Base-by-base conservation (phyloP, 176 grass and related monocot species). In the Phyllostachys edulis region DNA sequence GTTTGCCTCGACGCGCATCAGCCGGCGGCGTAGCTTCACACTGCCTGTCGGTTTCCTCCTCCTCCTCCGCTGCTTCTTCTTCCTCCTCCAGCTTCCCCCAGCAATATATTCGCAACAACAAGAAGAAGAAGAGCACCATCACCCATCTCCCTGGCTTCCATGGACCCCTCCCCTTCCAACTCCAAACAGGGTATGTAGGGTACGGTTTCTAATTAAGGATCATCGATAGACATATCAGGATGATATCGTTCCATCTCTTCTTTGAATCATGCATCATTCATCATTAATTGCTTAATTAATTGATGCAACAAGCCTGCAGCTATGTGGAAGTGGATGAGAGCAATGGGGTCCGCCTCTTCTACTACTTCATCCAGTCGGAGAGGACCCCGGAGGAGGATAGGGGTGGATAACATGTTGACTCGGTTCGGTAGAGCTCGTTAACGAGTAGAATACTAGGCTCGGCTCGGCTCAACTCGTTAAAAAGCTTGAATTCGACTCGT, bases 291-390 rank as follows among this genome's bases (percentile, higher is more conserved):
- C 2, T 46, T 14, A 0, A n/a, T n/a, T n/a, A 6, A 17, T 5
- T 6, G 51, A 20, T 7, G 51, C 50, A 16, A 18, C 15, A 16
- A 52, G 17, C 50, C 5, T 55, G n/a, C 61, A 67, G 73, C 1
- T 56, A 92, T 11, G 77, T 90, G 13, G 76, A 79, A 57, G 84
- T 92, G 76, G 91, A 87, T 32, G 80, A 69, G 29, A 11, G 24
- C 52, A 52, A 84, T 46, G 84, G 84, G 5, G 84, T 81, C 8
- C 45, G 38, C 12, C 80, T 92, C 64, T 92, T 92, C 76, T 92
- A 90, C 87, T 92, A 92, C 65, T 92, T 92, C 76, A 52, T 60
- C 49, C 26, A 12, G 6, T 90, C 91, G 8, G 91, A 92, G 76
- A 20, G 76, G 56, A 29, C 29, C 5, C 87, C 87, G 4, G n/a